A percentile compares a stretch with the other conserved stretches of the same genome.
phyloP scores from a whole-genome alignment of 192 early-diverging fungal species.

The Spinellus fusiger region DNA sequence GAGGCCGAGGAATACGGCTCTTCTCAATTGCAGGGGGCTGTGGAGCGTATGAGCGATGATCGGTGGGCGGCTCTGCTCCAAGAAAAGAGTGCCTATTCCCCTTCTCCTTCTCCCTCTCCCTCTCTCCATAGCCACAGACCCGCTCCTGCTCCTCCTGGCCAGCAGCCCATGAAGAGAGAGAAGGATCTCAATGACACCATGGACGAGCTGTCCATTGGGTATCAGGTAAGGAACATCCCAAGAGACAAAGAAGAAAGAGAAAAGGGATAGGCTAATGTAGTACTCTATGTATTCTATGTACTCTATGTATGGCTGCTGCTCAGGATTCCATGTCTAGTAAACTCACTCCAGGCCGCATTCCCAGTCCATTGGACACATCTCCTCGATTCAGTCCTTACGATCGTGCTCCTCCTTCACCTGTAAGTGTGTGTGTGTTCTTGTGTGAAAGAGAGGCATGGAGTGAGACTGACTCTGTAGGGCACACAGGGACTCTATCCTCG shows the following conservation, averaged over 20 bases:
- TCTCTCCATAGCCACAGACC: conserved; percentile 11
- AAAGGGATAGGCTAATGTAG: neutral
- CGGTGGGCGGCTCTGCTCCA: conserved; percentile 57
- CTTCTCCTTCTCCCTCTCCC: neutral
- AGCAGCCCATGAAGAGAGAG: neutral
- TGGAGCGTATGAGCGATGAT: conserved; percentile 36
- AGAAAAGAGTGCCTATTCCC: conserved; percentile 17
- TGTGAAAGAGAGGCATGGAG: neutral
- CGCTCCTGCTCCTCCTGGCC: conserved; percentile 26
- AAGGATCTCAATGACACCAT: conserved; percentile 25
- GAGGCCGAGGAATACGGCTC: conserved; percentile 49
- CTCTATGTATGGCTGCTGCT: neutral
- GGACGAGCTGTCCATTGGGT: conserved; percentile 25
- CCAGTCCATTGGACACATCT: neutral
- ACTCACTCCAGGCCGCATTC: neutral
- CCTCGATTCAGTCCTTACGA: neutral
- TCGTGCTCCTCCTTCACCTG: neutral
- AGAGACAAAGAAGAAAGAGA: neutral
- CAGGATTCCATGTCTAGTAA: neutral
- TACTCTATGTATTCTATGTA: neutral
- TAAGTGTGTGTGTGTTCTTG: neutral
- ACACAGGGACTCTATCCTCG: conserved; percentile 2
- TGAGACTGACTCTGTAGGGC: neutral
- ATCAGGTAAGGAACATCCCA: neutral
- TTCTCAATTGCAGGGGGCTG: conserved; percentile 30